These are phyloP conservation scores for Setaria viridis DNA, from an alignment of 202 grass and related monocot genomes.

Conservation along the genomic window DNA sequence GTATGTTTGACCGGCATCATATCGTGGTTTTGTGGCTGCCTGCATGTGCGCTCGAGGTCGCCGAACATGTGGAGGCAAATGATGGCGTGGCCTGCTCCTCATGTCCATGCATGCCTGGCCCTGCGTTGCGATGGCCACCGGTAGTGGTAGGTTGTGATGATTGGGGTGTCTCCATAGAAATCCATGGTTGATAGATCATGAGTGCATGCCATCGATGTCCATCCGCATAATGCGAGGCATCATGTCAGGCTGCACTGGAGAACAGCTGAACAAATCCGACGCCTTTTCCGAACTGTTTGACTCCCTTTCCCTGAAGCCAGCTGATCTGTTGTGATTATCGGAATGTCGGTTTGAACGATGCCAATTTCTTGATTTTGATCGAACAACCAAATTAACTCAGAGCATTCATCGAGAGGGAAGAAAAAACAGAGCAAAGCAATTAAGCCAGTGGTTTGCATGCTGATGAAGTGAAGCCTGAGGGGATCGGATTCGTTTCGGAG, in stretches of 20 bases:
- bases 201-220: neutral
- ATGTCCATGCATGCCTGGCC: neutral
- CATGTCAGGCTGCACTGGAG: neutral
- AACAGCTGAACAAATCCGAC: neutral
- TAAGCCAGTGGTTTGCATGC: no score
- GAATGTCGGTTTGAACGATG: no score
- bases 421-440: no score
- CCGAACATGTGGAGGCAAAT: conserved; percentile 39
- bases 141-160: conserved; percentile 16
- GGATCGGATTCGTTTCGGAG: neutral
- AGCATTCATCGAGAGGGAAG: no score
- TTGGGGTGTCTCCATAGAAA: neutral
- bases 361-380: no score
- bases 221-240: neutral
- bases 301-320: neutral
- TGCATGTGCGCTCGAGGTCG: conserved; percentile 45
- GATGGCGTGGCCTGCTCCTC: neutral
- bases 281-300: conserved; percentile 28
- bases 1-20: conserved; percentile 38
- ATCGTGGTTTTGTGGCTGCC: neutral
- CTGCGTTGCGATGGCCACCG: neutral
- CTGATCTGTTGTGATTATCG: no score
- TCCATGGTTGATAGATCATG: neutral
- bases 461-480: neutral
- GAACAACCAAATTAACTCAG: no score